A percentile compares a stretch with the other conserved stretches of the same genome.
Evolutionary conservation across 2,329 filamentous ascomycete species (phyloP).

Genomic region (Exophiala phaeomuriformis): DNA sequence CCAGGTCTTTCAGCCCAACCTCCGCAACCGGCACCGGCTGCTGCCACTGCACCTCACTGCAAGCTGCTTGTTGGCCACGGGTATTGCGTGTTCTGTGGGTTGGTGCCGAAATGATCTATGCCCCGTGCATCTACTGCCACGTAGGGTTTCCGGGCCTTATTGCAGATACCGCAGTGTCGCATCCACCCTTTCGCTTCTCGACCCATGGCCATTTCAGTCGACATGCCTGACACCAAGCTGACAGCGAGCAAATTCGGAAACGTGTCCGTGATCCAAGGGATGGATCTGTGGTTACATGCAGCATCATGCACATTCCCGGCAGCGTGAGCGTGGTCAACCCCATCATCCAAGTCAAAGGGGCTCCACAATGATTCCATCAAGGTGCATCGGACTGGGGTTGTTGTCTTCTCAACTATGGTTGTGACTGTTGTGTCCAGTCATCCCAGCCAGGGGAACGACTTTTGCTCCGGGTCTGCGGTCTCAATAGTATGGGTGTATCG

Average conservation of each 20-base stretch:
- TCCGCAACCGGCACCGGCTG: no score
- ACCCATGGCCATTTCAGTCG: background rate
- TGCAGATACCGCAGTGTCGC: background rate
- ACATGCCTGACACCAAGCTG: background rate
- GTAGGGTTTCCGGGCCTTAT: background rate
- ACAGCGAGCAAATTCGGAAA: slow-evolving; percentile 4
- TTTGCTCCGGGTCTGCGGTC: no score
- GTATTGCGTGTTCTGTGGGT: no score
- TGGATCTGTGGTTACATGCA: slow-evolving; percentile 4
- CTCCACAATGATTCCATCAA: background rate
- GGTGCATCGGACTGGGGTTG: no score
- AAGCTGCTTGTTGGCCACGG: no score
- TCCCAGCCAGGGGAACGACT: no score
- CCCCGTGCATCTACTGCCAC: background rate
- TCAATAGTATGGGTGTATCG: no score
- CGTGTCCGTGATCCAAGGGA: background rate
- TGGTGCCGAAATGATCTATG: no score
- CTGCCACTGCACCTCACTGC: no score
- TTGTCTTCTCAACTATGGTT: background rate
- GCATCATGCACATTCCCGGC: slow-evolving; percentile 1
- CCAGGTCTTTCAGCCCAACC: no score
- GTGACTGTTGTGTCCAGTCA: no score
- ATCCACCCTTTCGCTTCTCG: background rate
- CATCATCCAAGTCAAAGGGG: background rate
- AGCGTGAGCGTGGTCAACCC: background rate